Base-by-base conservation (phyloP, 208 protist species). In the Balamuthia mandrillaris region DNA sequence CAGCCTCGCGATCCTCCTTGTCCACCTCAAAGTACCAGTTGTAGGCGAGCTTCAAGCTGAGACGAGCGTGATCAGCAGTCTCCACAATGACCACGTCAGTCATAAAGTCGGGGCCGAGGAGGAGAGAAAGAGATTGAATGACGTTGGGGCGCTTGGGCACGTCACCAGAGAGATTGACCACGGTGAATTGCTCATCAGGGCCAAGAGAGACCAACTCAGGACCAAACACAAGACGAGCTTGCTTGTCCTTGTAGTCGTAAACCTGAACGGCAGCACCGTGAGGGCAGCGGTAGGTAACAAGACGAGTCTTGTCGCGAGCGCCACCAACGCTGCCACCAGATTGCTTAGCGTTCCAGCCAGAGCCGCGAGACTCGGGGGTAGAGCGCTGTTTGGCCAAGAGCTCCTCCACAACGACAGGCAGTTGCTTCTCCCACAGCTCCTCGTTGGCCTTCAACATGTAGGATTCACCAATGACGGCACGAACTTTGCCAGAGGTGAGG, bases 161-260 rank as follows among this genome's bases (percentile, higher is more conserved):
- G 24, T 94, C 96, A 47, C 95, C 96, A 27, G 95, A 97, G 7
- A 99, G 91, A 1, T 93, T 96, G 0, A 98, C 89, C 24, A 96
- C 90, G 0, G 96, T 98, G 85, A 99, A 98, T 81, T 98, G 93
- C 93, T 98, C 96, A 68, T 98, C 96, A 21, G 96, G 96, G 42
- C 86, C 93, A 1, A 99, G 92, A 87, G 97, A 96, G n/a, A 98
- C 94, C 18, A 97, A 88, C 45, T 93, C 95, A 7, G 97, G 97
- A 49, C 97, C 97, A 44, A 96, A 91, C 2, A 97, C 94, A 49
- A 99, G 95, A 60, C 95, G 95, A 14, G 93, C 92, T 63, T 87
- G 87, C 87, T 96, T 95, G 31, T 86, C 79, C 81, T 92, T 93
- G 91, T 98, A 97, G 89, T 98, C 96, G 90, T 96, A 97, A n/a